Base-by-base conservation (phyloP, 2,329 filamentous ascomycete species). In the Pseudogymnoascus sp. region DNA sequence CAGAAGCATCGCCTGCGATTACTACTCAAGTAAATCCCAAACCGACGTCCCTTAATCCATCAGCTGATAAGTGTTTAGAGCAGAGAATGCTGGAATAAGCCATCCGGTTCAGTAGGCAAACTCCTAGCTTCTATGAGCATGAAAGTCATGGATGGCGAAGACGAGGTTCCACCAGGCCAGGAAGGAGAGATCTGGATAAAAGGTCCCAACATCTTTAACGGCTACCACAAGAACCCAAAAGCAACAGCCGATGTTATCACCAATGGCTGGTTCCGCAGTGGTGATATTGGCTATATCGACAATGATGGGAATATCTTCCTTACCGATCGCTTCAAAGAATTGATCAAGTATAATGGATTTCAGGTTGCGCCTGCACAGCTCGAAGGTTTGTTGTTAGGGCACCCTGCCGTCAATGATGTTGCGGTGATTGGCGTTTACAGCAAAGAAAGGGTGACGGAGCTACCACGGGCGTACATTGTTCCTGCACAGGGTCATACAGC, bases 1-100 rank as follows among this genome's bases (percentile, higher is more conserved):
- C 86, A 6, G 92, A 96, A 76, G 93, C 90, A n/a, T 86, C 86
- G 25, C 90, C 91, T 0, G 86, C 84, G 1, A 87, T 89, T 0
- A 85, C 89, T 67, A 83, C 83, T 12, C 88, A 90, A 37, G 35
- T 37, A 37, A 37, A 37, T 37, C 1, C 35, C 35, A 37, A 5
- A n/a, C 35, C 35, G 12, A 37, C 14, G 35, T 37, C 6, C 14
- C 35, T 37, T 37, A n/a, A n/a, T 37, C 14, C n/a, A 5, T 37
- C 35, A 37, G 5, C 35, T 37, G 14, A 37, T 37, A 37, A 37
- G 14, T 37, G 35, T 37, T 37, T 37, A 37, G 35, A 37, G 14
- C 4, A 37, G 89, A 78, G 82, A 85, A 37, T 86, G 90, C 66
- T 97, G 92, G 90, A 78, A 85, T 64, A 85, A 81, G 58, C 84